Conservation (phyloP, 2,329 filamentous ascomycete species). For the Fusarium heterosporum region DNA sequence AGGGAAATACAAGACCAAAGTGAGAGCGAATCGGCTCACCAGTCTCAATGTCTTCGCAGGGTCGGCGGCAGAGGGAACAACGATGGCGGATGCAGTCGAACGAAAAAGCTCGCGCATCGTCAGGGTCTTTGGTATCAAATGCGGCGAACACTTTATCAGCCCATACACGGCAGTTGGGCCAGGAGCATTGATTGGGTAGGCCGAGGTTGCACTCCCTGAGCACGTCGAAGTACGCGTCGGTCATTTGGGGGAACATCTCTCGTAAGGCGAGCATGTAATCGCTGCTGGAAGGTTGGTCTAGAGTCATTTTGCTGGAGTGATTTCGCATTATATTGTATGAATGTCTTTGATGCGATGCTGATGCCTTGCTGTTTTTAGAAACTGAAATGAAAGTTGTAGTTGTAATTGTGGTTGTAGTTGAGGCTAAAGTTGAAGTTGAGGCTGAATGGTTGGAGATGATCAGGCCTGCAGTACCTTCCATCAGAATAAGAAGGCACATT, state of each 20-base stretch:
- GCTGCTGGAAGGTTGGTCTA: neutral
- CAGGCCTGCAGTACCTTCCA: neutral
- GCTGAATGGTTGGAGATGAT: neutral
- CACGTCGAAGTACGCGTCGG: slow-evolving; percentile 7
- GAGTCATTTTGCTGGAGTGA: neutral
- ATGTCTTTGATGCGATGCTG: neutral
- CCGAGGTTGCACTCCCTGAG: slow-evolving; percentile 23
- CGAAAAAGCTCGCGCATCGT: neutral
- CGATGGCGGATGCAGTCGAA: slow-evolving; percentile 30
- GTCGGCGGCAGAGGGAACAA: slow-evolving; percentile 30
- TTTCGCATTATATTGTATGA: neutral
- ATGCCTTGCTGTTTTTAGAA: neutral
- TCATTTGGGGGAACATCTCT: slow-evolving; percentile 3
- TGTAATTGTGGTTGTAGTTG: too few relatives aligned
- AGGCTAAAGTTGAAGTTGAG: neutral
- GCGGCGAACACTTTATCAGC: neutral
- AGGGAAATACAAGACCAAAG: slow-evolving; percentile 26
- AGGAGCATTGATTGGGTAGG: slow-evolving; percentile 32
- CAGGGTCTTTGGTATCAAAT: neutral
- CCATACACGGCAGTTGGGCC: slow-evolving; percentile 22
- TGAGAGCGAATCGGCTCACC: neutral
- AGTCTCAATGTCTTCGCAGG: slow-evolving; percentile 18
- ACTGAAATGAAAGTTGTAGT: too few relatives aligned
- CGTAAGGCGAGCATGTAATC: neutral
- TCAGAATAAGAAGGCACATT: neutral